phyloP scores from a whole-genome alignment of 768 basidiomycete genomes.

The Floccularia luteovirens region DNA sequence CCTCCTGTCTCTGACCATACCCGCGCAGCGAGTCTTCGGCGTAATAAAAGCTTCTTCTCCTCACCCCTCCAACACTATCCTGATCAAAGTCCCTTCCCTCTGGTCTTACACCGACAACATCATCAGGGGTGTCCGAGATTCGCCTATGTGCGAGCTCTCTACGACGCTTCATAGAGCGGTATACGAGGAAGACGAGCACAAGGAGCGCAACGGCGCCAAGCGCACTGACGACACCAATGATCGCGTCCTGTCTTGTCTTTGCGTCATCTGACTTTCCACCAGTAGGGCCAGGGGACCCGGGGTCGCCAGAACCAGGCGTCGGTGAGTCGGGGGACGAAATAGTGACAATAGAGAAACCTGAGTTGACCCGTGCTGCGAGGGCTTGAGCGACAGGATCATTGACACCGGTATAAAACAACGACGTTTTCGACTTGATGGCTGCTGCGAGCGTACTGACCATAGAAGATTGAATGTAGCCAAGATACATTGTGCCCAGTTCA shows the following conservation, averaged over 20 bases:
- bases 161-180: constrained; percentile 58
- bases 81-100: constrained; percentile 73
- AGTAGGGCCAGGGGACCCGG: constrained; percentile 12
- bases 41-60: constrained; percentile 78
- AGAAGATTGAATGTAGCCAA: constrained; percentile 56
- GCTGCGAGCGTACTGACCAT: constrained; percentile 54
- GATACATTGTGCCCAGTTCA: constrained; percentile 60
- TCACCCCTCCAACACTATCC: constrained; percentile 65
- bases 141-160: constrained; percentile 66
- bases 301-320: constrained; percentile 1
- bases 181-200: constrained; percentile 65
- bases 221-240: constrained; percentile 84
- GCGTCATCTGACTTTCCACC: constrained; percentile 20
- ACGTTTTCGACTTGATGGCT: constrained; percentile 53
- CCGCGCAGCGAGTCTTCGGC: constrained; percentile 78
- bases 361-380: constrained; percentile 64
- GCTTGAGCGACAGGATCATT: constrained; percentile 32
- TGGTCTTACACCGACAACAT: constrained; percentile 36
- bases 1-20: constrained; percentile 26
- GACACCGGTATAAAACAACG: constrained; percentile 56
- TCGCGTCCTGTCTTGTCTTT: constrained; percentile 68
- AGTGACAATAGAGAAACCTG: constrained; percentile 52
- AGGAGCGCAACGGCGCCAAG: constrained; percentile 74
- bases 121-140: constrained; percentile 47
- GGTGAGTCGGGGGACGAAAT: constrained; percentile 28